Evolutionary conservation across 108 stramenopile genomes (phyloP), one percentile per base, ranked within the genome.

Genomic region (Fistulifera pelliculosa): DNA sequence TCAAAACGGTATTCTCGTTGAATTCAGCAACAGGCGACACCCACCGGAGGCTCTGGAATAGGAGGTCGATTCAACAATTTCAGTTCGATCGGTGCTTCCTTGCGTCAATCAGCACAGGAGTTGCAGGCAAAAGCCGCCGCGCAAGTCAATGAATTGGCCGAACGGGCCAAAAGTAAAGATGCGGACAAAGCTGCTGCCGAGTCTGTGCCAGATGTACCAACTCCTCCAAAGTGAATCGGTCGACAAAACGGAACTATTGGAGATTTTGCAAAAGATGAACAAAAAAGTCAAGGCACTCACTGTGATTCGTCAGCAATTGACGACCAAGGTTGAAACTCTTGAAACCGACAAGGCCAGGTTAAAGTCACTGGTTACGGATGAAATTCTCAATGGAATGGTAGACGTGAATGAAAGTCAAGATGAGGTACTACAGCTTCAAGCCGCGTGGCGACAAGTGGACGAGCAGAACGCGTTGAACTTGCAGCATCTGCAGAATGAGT

Each of bases 241-340:
- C 12, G 63, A 73, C 58, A 87, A 83, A 64, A 81, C 79, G 49
- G 85, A 92, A 56, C 62, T 92, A 17, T 45, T 92, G 19, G 83
- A 83, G 43, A 73, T 87, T 10, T 72, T 92, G 43, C 71, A 70
- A 52, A 87, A 87, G 45, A 83, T 87, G 81, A 85, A 83, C 69
- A 75, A 83, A n/a, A 71, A 82, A 42, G 75, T 92, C 65, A 92
- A 87, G 61, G 81, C 84, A 7, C 41, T 85, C 12, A 58, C 71
- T 27, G 54, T 49, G 0, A 43, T 71, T 12, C 66, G 81, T 8
- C 54, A 59, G 1, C 83, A 84, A 70, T 50, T 92, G 27, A 58
- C 66, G 12, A 74, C 79, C 26, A 64, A 79, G 43, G 56, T 75
- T 21, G 78, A 87, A 64, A 38, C 39, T 17, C 56, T 71, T 18